Conservation (phyloP, 1,284 basidiomycete species). For the Neolentinus lepideus region DNA sequence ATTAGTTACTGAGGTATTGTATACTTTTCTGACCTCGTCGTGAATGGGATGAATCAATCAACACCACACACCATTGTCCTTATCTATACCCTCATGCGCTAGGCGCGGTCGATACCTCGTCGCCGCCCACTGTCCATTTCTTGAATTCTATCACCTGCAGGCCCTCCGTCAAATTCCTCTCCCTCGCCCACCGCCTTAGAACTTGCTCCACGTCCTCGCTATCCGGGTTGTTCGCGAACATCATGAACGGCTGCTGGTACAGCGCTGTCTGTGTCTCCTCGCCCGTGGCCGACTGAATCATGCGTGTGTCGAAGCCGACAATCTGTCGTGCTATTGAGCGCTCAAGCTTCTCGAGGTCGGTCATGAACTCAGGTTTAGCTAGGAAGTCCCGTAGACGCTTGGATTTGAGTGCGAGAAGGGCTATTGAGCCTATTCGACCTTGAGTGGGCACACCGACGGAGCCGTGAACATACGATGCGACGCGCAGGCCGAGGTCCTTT, state of each 20-base stretch:
- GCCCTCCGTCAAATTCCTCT: constrained; percentile 41
- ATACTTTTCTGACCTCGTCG: not conserved
- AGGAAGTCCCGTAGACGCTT: constrained; percentile 36
- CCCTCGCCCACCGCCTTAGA: constrained; percentile 59
- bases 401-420: constrained; percentile 54
- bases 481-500: constrained; percentile 42
- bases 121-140: constrained; percentile 63
- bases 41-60: not conserved
- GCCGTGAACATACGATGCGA: constrained; percentile 80
- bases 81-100: not conserved
- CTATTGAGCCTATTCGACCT: constrained; percentile 69
- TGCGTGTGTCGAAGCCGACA: constrained; percentile 76
- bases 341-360: constrained; percentile 60
- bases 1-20: not conserved
- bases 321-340: constrained; percentile 81
- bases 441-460: constrained; percentile 37
- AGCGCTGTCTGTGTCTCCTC: constrained; percentile 54
- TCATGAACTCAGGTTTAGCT: constrained; percentile 33
- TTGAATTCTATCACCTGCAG: constrained; percentile 54
- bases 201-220: constrained; percentile 56
- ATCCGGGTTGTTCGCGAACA: constrained; percentile 47
- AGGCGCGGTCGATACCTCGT: not conserved
- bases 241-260: constrained; percentile 81
- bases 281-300: constrained; percentile 34
- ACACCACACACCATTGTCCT: no score